Conservation (phyloP, 2,329 filamentous ascomycete genomes). For the Calonectria montana region DNA sequence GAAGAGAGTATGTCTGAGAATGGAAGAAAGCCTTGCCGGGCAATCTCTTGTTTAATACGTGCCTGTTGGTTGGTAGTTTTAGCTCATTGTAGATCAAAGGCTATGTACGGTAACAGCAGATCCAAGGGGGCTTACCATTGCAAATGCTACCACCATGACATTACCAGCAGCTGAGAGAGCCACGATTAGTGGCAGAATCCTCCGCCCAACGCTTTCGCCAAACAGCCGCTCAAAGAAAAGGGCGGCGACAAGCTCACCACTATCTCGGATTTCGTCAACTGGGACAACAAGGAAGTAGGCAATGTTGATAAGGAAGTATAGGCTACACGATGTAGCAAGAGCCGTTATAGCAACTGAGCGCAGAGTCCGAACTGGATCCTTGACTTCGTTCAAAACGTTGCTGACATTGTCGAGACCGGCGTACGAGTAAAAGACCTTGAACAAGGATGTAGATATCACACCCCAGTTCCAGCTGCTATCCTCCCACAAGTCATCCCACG, state of each 20-base stretch:
- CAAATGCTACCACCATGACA: slow-evolving; percentile 79
- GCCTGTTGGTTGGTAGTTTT: slow-evolving; percentile 56
- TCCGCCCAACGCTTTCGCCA: slow-evolving; percentile 66
- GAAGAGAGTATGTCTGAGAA: slow-evolving; percentile 71
- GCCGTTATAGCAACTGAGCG: slow-evolving; percentile 71
- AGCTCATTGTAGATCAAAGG: background rate
- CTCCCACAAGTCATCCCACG: slow-evolving; percentile 69
- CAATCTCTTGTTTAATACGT: slow-evolving; percentile 78
- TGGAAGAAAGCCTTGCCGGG: slow-evolving; percentile 76
- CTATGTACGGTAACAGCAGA: background rate
- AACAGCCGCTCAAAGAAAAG: slow-evolving; percentile 75
- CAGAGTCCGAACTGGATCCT: slow-evolving; percentile 73
- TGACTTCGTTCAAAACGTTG: slow-evolving; percentile 78
- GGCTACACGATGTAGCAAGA: slow-evolving; percentile 68
- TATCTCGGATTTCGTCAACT: slow-evolving; percentile 72
- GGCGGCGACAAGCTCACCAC: slow-evolving; percentile 75
- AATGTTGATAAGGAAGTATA: slow-evolving; percentile 76
- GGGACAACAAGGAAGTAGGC: slow-evolving; percentile 73
- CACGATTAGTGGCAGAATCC: slow-evolving; percentile 71
- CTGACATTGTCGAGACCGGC: slow-evolving; percentile 74
- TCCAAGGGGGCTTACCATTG: slow-evolving; percentile 63
- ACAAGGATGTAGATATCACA: slow-evolving; percentile 73
- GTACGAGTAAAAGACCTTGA: slow-evolving; percentile 78
- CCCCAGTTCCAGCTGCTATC: slow-evolving; percentile 77
- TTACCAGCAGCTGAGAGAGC: slow-evolving; percentile 77